phyloP scores from a whole-genome alignment of 345 rosid genomes.

The Eucalyptus sp. region DNA sequence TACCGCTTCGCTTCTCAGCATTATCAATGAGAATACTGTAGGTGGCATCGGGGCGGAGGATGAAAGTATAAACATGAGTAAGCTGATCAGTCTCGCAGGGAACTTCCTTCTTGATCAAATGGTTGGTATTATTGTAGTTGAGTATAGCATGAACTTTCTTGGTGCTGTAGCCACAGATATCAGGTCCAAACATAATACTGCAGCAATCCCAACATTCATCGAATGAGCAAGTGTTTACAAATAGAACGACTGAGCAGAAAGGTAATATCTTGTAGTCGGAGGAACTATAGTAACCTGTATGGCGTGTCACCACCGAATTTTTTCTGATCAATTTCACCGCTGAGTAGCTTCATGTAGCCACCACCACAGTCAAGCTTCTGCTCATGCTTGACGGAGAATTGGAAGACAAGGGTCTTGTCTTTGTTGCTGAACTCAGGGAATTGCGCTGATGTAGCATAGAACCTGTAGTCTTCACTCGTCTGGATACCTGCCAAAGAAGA shows the following conservation, averaged over 20 bases:
- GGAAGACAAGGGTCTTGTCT: slow-evolving; percentile 86
- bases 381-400: slow-evolving; percentile 95
- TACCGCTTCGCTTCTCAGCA: slow-evolving; percentile 88
- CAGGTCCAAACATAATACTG: slow-evolving; percentile 99
- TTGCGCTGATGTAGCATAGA: slow-evolving; percentile 95
- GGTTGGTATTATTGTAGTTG: slow-evolving; percentile 65
- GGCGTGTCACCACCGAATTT: slow-evolving; percentile 97
- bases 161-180: slow-evolving; percentile 94
- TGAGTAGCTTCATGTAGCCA: slow-evolving; percentile 97
- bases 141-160: slow-evolving; percentile 99
- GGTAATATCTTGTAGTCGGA: too few species aligned
- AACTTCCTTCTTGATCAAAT: slow-evolving; percentile 93
- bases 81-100: slow-evolving; percentile 99
- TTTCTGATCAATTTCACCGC: slow-evolving; percentile 84
- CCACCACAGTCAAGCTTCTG: slow-evolving; percentile 99
- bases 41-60: slow-evolving; percentile 90
- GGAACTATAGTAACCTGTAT: slow-evolving; percentile 42
- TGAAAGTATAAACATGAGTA: slow-evolving; percentile 81
- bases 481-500: slow-evolving; percentile 60
- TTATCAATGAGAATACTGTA: slow-evolving; percentile 89
- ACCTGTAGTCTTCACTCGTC: slow-evolving; percentile 94
- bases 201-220: slow-evolving; percentile 1
- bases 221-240: not conserved
- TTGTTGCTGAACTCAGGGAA: slow-evolving; percentile 92
- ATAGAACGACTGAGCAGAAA: not conserved